A percentile compares a stretch with the other conserved stretches of the same genome.
phyloP scores from a whole-genome alignment of 2,329 filamentous ascomycete genomes.

The Zopfia rhizophila region DNA sequence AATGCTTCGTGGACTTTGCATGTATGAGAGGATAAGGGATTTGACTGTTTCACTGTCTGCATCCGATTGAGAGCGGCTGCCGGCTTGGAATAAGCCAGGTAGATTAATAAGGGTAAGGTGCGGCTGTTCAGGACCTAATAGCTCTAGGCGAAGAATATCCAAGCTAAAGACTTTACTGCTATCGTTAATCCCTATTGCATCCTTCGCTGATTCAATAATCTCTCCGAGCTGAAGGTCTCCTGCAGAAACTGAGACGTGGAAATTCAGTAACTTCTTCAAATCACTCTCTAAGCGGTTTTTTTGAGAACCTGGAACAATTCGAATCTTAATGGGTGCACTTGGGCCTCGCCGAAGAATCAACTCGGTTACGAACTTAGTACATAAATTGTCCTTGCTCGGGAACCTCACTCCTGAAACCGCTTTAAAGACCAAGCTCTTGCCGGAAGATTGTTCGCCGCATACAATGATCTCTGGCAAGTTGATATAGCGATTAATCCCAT shows the following conservation, averaged over 20 bases:
- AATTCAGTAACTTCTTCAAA: not conserved
- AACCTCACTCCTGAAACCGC: slow-evolving; percentile 67
- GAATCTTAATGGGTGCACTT: slow-evolving; percentile 52
- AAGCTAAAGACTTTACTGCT: slow-evolving; percentile 28
- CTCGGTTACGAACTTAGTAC: slow-evolving; percentile 71
- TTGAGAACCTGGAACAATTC: slow-evolving; percentile 44
- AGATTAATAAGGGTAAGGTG: slow-evolving; percentile 48
- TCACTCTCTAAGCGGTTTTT: slow-evolving; percentile 11
- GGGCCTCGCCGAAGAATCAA: slow-evolving; percentile 61
- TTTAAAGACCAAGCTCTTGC: slow-evolving; percentile 72
- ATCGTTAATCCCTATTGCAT: slow-evolving; percentile 57
- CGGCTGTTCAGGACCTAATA: slow-evolving; percentile 31
- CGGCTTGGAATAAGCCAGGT: slow-evolving; percentile 52
- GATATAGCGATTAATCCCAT: too few species aligned
- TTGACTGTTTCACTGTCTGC: slow-evolving; percentile 46
- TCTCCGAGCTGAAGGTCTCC: slow-evolving; percentile 29
- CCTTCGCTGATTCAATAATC: slow-evolving; percentile 60
- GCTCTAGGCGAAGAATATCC: slow-evolving; percentile 38
- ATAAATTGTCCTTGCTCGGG: slow-evolving; percentile 64
- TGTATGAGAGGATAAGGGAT: slow-evolving; percentile 61
- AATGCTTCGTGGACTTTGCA: slow-evolving; percentile 66
- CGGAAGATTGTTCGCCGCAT: slow-evolving; percentile 64
- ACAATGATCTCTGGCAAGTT: too few species aligned
- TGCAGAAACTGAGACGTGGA: too few species aligned
- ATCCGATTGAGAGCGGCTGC: slow-evolving; percentile 40